Conservation (phyloP, 768 basidiomycete genomes). For the Trametopsis cervina region DNA sequence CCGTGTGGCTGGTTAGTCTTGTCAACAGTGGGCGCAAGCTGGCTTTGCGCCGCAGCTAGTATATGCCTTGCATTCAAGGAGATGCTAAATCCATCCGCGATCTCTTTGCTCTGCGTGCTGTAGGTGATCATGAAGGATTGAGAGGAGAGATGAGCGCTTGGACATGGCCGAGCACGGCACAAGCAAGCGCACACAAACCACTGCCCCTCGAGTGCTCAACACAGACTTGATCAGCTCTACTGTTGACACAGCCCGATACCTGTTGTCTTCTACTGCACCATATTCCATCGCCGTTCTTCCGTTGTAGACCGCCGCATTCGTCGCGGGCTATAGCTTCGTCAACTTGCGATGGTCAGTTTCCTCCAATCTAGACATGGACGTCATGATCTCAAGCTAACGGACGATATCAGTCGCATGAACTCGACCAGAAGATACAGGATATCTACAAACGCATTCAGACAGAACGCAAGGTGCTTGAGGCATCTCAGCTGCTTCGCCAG, state of each 20-base stretch:
- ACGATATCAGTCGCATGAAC: constrained; percentile 36
- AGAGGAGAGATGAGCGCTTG: neutral
- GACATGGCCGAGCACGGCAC: constrained; percentile 11
- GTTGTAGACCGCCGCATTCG: constrained; percentile 1
- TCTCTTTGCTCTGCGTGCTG: constrained; percentile 33
- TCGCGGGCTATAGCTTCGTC: constrained; percentile 3
- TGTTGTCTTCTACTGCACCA: constrained; percentile 6
- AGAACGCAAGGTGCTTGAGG: constrained; percentile 89
- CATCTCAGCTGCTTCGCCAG: constrained; percentile 66
- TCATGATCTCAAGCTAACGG: neutral
- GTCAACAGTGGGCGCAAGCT: constrained; percentile 23
- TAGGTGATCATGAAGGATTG: constrained; percentile 19
- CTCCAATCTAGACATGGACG: neutral
- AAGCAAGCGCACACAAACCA: constrained; percentile 24
- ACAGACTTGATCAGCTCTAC: constrained; percentile 2
- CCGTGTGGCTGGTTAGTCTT: constrained; percentile 28
- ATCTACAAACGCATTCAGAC: constrained; percentile 86
- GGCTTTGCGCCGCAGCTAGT: constrained; percentile 27
- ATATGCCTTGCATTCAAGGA: constrained; percentile 40
- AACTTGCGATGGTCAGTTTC: constrained; percentile 20
- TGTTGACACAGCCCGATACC: too few relatives aligned
- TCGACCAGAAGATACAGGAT: constrained; percentile 92
- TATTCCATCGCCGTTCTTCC: neutral
- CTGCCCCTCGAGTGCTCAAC: constrained; percentile 13
- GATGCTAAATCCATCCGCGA: constrained; percentile 37